phyloP scores from a whole-genome alignment of 78 protist genomes.

The Bigelowiella natans region DNA sequence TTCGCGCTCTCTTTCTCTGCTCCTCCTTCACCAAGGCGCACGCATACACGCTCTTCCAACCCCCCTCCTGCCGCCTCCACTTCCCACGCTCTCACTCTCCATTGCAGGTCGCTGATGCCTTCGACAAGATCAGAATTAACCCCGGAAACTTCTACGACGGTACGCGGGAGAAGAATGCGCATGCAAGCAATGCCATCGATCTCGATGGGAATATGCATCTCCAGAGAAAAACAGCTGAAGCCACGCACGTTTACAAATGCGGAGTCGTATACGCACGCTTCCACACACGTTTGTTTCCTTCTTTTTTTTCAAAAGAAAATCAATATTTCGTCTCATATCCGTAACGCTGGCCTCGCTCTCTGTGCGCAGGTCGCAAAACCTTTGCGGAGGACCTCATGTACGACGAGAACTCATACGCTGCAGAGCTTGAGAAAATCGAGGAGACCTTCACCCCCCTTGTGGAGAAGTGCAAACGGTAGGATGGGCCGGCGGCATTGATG shows the following conservation, averaged over 20 bases:
- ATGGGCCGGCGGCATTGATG: no score
- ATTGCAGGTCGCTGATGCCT: constrained; percentile 26
- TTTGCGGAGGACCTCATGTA: neutral
- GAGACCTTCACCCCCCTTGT: constrained; percentile 43
- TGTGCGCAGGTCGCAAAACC: neutral
- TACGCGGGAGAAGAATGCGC: neutral
- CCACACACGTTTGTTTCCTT: neutral
- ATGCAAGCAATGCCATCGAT: neutral
- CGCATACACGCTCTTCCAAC: no score
- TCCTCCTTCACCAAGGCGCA: no score
- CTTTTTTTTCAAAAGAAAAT: neutral
- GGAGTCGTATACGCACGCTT: neutral
- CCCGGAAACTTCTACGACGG: constrained; percentile 46
- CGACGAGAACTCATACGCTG: neutral
- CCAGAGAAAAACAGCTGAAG: neutral
- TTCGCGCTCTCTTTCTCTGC: no score
- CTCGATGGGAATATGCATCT: no score
- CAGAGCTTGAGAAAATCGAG: neutral
- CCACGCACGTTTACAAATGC: neutral
- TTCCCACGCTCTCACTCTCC: no score
- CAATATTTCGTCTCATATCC: neutral
- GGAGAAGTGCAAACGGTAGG: constrained; percentile 32
- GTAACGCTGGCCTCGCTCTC: no score
- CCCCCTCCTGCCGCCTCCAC: no score
- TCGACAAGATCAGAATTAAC: constrained; percentile 41